Percentiles rank a stretch among this genome's conserved stretches.
These are phyloP conservation scores for Hansenula sp. DNA, from an alignment of 1,139 yeast genomes.

Conservation along the genomic window DNA sequence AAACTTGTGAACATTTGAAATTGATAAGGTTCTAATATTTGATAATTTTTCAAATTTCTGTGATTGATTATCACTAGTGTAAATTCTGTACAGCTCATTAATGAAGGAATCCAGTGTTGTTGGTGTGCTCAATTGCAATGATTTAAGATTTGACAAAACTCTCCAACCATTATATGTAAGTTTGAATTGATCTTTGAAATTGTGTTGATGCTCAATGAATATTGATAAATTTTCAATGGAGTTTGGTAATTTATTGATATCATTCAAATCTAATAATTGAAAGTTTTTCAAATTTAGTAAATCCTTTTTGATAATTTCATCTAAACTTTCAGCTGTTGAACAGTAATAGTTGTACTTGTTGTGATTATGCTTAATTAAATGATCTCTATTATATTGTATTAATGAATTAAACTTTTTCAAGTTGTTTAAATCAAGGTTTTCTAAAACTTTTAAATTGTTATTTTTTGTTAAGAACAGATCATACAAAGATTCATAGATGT, in stretches of 20 bases:
- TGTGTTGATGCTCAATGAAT: conserved; percentile 18
- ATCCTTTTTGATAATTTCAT: conserved; percentile 15
- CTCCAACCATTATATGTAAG: conserved; percentile 13
- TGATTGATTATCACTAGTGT: not conserved
- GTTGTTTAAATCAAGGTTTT: conserved; percentile 22
- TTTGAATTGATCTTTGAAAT: conserved; percentile 8
- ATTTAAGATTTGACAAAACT: conserved; percentile 12
- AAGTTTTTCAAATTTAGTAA: conserved; percentile 18
- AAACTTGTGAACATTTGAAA: conserved; percentile 17
- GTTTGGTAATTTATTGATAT: conserved; percentile 18
- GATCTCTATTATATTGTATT: conserved; percentile 19
- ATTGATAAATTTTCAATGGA: conserved; percentile 17
- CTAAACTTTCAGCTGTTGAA: conserved; percentile 10
- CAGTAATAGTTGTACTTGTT: conserved; percentile 19
- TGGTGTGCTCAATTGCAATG: conserved; percentile 18
- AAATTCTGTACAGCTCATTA: conserved; percentile 7
- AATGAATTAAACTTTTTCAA: conserved; percentile 23
- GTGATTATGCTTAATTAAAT: conserved; percentile 19
- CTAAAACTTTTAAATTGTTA: conserved; percentile 19
- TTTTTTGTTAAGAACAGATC: conserved; percentile 22
- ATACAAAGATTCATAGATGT: conserved; percentile 21
- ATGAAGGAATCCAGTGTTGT: conserved; percentile 16
- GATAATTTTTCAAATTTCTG: conserved; percentile 3
- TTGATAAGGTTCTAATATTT: conserved; percentile 17
- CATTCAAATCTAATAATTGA: conserved; percentile 20